These are phyloP conservation scores for Ciborinia camelliae DNA, from an alignment of 2,329 filamentous ascomycete species.

Conservation along the genomic window DNA sequence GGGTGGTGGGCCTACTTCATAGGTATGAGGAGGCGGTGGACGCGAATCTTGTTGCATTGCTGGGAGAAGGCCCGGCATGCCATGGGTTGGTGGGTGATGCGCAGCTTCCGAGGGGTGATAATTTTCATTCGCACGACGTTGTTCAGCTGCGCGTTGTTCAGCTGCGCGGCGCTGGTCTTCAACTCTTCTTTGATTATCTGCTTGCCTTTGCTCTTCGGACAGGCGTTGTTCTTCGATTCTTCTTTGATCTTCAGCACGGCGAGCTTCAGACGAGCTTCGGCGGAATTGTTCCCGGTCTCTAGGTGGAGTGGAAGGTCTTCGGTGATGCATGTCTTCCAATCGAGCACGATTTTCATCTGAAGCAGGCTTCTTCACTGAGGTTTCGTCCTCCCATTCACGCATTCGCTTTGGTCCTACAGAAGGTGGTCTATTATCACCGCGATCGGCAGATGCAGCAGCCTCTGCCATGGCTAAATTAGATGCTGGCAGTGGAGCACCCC, in stretches of 20 bases:
- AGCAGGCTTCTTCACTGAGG: slow-evolving; percentile 74
- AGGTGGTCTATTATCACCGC: slow-evolving; percentile 69
- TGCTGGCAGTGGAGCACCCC: slow-evolving; percentile 64
- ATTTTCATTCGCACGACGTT: slow-evolving; percentile 69
- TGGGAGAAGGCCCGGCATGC: slow-evolving; percentile 53
- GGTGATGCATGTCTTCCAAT: slow-evolving; percentile 78
- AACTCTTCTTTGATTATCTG: slow-evolving; percentile 41
- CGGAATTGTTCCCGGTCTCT: slow-evolving; percentile 59
- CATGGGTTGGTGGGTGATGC: slow-evolving; percentile 69
- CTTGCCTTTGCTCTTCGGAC: slow-evolving; percentile 29
- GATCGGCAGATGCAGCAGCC: slow-evolving; percentile 57
- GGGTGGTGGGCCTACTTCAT: slow-evolving; percentile 46
- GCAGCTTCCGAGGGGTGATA: slow-evolving; percentile 93
- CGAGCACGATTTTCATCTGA: slow-evolving; percentile 85
- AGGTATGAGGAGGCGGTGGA: slow-evolving; percentile 50
- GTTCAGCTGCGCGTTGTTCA: slow-evolving; percentile 56
- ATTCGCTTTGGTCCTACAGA: slow-evolving; percentile 80
- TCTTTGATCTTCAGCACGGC: slow-evolving; percentile 60
- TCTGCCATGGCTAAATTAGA: slow-evolving; percentile 66
- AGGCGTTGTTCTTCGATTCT: slow-evolving; percentile 58
- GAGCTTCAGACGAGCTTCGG: slow-evolving; percentile 72
- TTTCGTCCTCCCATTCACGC: slow-evolving; percentile 89
- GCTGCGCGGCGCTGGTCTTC: slow-evolving; percentile 60
- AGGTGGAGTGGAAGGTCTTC: slow-evolving; percentile 72
- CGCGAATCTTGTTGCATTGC: slow-evolving; percentile 56